Evolutionary conservation across 2,329 filamentous ascomycete genomes (phyloP), one percentile per base, ranked within the genome.

Genomic region (Celoporthe dispersa): DNA sequence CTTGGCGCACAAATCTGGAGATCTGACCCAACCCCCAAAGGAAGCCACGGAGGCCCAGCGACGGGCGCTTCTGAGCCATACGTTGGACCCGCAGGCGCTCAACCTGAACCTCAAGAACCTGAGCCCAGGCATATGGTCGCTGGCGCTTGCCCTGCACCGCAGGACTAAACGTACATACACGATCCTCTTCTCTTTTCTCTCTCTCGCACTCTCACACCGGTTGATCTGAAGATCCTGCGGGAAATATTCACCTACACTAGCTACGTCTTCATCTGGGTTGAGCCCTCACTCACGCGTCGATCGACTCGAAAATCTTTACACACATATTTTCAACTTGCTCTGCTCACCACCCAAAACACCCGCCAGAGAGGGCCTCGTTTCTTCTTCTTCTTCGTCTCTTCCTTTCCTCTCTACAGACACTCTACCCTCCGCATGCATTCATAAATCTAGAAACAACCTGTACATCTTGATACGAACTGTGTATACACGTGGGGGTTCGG

Each of bases 11-110:
- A 11, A 37, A 57, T 31, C 53, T 31, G 25, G 53, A 57, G 22
- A 35, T 62, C 37, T 62, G 60, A 39, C 35, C 59, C n/a, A 22
- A 44, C 11, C 60, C 41, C 35, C 6, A 44, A 16, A n/a, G 37
- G 35, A 12, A 63, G 35, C 39, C 35, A 44, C 60, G 11, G n/a
- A 41, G 35, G 59, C 16, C 14, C 37, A 31, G 8, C 28, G 31
- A 62, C 35, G 39, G 39, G 37, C 65, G 65, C 53, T 67, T 67
- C 53, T 61, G 37, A 48, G 6, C 63, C 63, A 65, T 33, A 33
- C 44, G 65, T 48, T 61, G 57, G 53, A 60, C 65, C 53, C 41
- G 55, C 65, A 35, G 11, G 8, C 25, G 63, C 63, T 16, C 48
- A 44, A 37, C 60, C 60, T 64, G 39, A 48, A 44, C 33, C 33